Conservation (phyloP, 108 stramenopile genomes). For the Skeletonema marinoi region DNA sequence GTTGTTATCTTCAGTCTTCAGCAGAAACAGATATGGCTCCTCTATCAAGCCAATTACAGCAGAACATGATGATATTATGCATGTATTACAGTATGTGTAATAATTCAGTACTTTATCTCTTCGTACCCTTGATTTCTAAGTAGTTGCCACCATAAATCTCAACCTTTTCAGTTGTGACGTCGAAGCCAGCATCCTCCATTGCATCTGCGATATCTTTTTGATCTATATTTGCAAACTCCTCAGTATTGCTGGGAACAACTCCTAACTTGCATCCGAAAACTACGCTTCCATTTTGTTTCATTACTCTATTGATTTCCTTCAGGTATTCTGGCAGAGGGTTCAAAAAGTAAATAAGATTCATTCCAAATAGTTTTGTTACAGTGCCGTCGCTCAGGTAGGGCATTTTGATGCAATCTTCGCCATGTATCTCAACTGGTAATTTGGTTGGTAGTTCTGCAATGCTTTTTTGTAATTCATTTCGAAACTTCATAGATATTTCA, state of each 20-base stretch:
- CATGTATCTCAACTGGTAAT: constrained; percentile 19
- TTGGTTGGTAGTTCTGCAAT: neutral
- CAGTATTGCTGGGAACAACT: constrained; percentile 2
- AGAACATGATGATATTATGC: too few species aligned
- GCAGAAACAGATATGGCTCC: too few species aligned
- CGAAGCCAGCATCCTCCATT: constrained; percentile 12
- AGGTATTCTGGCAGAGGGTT: constrained; percentile 59
- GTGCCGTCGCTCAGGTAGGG: constrained; percentile 16
- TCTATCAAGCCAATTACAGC: too few species aligned
- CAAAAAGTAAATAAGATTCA: constrained; percentile 57
- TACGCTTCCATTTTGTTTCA: constrained; percentile 63
- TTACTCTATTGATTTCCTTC: constrained; percentile 62
- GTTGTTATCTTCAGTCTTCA: too few species aligned
- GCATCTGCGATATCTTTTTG: constrained; percentile 1
- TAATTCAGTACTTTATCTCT: neutral
- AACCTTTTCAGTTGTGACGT: neutral
- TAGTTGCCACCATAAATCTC: constrained; percentile 18
- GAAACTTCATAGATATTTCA: constrained; percentile 33
- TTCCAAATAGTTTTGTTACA: constrained; percentile 25
- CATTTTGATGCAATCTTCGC: constrained; percentile 29
- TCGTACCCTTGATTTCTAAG: constrained; percentile 12
- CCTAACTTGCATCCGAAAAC: constrained; percentile 54
- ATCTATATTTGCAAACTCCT: constrained; percentile 30
- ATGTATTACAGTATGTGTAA: too few species aligned
- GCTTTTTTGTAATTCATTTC: constrained; percentile 6